Conservation (phyloP, 352 stramenopile species). For the Globisporangium yorkense region DNA sequence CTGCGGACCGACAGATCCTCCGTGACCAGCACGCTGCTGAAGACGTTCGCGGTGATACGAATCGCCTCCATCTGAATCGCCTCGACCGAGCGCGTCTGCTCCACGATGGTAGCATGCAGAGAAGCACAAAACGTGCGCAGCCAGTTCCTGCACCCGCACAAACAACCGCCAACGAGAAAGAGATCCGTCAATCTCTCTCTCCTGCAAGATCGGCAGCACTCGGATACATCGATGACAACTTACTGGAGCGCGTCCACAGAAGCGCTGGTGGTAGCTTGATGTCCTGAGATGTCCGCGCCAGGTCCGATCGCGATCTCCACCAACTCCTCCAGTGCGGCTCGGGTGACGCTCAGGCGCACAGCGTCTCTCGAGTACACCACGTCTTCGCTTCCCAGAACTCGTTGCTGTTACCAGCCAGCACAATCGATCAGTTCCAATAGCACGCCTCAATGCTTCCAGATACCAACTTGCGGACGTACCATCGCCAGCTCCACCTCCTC, state of each 20-base stretch:
- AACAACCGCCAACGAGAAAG: not conserved
- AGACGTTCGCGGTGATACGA: conserved; percentile 3
- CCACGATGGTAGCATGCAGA: conserved; percentile 4
- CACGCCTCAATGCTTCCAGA: not conserved
- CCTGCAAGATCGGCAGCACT: not conserved
- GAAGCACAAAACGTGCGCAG: conserved; percentile 2
- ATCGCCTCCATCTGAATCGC: conserved; percentile 11
- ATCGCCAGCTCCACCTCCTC: conserved; percentile 11
- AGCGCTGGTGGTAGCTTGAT: not conserved
- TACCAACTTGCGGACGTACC: not conserved
- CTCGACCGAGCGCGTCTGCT: conserved; percentile 5
- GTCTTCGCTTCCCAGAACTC: not conserved
- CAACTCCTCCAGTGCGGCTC: conserved; percentile 6
- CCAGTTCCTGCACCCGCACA: conserved; percentile 2
- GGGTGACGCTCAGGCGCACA: conserved; percentile 1
- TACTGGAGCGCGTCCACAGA: conserved; percentile 9
- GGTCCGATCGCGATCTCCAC: conserved; percentile 5
- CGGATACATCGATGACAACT: not conserved
- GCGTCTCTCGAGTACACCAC: conserved; percentile 1
- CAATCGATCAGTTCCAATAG: not conserved
- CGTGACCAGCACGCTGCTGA: conserved; percentile 6
- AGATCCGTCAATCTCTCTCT: not conserved
- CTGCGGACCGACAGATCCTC: conserved; percentile 13
- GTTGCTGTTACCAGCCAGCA: not conserved
- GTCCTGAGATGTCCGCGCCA: not conserved